Conservation (phyloP, 768 basidiomycete genomes). For the Suillus luteus region DNA sequence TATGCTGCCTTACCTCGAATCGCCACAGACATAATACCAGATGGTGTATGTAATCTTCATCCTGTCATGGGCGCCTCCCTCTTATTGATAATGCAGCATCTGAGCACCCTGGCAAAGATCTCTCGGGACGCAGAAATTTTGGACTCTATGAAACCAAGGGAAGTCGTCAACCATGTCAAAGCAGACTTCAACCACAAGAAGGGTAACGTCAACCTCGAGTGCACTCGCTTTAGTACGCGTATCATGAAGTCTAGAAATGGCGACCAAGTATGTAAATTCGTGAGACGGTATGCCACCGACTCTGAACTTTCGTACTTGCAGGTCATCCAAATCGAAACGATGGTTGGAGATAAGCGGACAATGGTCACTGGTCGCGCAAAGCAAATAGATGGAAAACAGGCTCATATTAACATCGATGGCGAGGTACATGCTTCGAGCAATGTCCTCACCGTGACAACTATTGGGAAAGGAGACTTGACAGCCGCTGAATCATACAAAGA, state of each 20-base stretch:
- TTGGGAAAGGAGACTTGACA: constrained; percentile 57
- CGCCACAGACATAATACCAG: constrained; percentile 28
- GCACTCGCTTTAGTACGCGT: constrained; percentile 46
- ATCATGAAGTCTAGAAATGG: constrained; percentile 26
- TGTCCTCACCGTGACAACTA: constrained; percentile 44
- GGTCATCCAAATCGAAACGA: background rate
- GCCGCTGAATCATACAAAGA: constrained; percentile 46
- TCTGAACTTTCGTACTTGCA: background rate
- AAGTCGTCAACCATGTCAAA: constrained; percentile 44
- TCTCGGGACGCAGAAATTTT: constrained; percentile 42
- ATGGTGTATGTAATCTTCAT: constrained; percentile 27
- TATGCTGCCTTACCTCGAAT: constrained; percentile 22
- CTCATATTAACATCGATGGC: constrained; percentile 30
- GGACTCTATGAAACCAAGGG: constrained; percentile 47
- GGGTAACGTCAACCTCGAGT: constrained; percentile 37
- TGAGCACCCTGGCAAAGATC: constrained; percentile 31
- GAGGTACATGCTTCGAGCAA: constrained; percentile 17
- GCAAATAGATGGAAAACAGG: constrained; percentile 39
- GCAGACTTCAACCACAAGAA: constrained; percentile 20
- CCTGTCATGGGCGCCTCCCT: background rate
- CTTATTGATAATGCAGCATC: constrained; percentile 31
- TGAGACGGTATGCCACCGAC: background rate
- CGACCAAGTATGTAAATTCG: background rate
- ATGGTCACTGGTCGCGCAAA: constrained; percentile 24
- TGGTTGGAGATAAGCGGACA: background rate